phyloP scores from a whole-genome alignment of 768 basidiomycete species.

The Rhizopogon vesiculosus region DNA sequence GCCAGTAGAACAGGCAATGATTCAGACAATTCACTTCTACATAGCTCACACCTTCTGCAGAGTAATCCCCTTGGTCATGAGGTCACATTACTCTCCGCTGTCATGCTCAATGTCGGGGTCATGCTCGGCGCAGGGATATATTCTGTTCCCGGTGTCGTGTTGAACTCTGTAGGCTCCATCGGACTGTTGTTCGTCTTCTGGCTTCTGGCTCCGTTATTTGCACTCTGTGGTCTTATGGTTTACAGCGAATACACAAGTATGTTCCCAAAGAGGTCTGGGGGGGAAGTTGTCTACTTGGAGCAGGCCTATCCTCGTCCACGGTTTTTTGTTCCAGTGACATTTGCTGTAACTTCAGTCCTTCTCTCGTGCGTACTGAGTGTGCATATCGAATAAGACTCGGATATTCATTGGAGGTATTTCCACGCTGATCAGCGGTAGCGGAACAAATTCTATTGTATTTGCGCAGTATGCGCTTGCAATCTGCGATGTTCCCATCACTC shows the following conservation, averaged over 20 bases:
- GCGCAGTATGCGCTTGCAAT: slow-evolving; percentile 19
- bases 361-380: slow-evolving; percentile 14
- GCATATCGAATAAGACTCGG: background rate
- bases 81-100: slow-evolving; percentile 1
- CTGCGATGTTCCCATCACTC: slow-evolving; percentile 14
- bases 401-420: background rate
- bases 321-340: slow-evolving; percentile 32
- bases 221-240: slow-evolving; percentile 2
- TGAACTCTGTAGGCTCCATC: slow-evolving; percentile 4
- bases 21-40: background rate
- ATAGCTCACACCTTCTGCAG: background rate
- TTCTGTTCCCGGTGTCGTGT: slow-evolving; percentile 1
- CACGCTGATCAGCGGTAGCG: slow-evolving; percentile 9
- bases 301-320: slow-evolving; percentile 15
- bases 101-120: slow-evolving; percentile 1
- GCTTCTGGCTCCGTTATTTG: slow-evolving; percentile 1
- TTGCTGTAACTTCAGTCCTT: slow-evolving; percentile 31
- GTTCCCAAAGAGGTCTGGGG: slow-evolving; percentile 46
- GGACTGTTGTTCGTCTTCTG: slow-evolving; percentile 1
- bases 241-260: slow-evolving; percentile 43
- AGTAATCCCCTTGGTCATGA: slow-evolving; percentile 3
- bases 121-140: slow-evolving; percentile 5
- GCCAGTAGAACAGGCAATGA: slow-evolving; percentile 2
- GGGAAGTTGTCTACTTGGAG: slow-evolving; percentile 44
- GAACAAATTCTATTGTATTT: slow-evolving; percentile 20